Percentiles rank a stretch among this genome's conserved stretches.
Conservation (phyloP, 768 basidiomycete species). For the Rhizopogon vinicolor region DNA sequence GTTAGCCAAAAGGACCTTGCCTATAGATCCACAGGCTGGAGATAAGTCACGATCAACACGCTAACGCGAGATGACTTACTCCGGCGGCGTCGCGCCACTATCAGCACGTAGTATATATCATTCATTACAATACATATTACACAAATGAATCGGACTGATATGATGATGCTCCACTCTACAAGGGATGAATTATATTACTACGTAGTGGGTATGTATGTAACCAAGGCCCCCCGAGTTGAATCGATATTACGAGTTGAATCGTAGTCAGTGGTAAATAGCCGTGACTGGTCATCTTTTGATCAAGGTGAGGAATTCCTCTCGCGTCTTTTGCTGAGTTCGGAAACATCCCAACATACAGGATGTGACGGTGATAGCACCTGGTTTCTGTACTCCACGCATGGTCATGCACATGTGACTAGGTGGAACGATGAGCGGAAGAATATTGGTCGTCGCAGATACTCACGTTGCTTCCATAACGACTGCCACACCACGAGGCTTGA, state of each 20-base stretch:
- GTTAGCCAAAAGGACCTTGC: slow-evolving; percentile 54
- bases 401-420: slow-evolving; percentile 96
- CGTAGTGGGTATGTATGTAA: slow-evolving; percentile 6
- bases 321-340: slow-evolving; percentile 96
- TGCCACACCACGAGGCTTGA: slow-evolving; percentile 94
- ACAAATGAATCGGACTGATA: slow-evolving; percentile 6
- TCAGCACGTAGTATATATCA: slow-evolving; percentile 10
- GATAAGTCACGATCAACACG: slow-evolving; percentile 44
- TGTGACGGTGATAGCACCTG: slow-evolving; percentile 91
- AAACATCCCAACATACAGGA: slow-evolving; percentile 99
- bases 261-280: slow-evolving; percentile 13
- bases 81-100: neutral
- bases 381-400: slow-evolving; percentile 99
- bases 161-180: slow-evolving; percentile 8
- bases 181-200: slow-evolving; percentile 11
- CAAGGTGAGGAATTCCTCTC: slow-evolving; percentile 92
- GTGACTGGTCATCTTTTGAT: slow-evolving; percentile 44
- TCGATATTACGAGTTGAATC: slow-evolving; percentile 46
- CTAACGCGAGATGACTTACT: neutral
- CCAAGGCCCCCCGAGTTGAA: slow-evolving; percentile 28
- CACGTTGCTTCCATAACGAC: slow-evolving; percentile 99
- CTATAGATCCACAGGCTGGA: slow-evolving; percentile 56
- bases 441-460: slow-evolving; percentile 30
- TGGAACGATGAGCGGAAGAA: slow-evolving; percentile 9
- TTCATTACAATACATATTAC: slow-evolving; percentile 15